Conservation (phyloP, 306 rosid genomes). For the Chamaecrista fasciculata region DNA sequence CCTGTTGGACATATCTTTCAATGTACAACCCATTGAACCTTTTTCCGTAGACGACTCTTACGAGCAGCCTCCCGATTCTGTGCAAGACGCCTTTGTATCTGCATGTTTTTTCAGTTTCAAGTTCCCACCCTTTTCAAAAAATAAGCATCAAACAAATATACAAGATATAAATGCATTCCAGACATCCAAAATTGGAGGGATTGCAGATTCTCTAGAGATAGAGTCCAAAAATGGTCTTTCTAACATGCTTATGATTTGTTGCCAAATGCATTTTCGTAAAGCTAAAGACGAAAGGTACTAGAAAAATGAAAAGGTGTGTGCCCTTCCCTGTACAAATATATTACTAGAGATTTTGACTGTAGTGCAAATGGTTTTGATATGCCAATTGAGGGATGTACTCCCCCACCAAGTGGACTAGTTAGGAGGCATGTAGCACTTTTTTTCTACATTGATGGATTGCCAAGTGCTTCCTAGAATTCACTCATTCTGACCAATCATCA, state of each 20-base stretch:
- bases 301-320: background rate
- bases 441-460: background rate
- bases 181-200: background rate
- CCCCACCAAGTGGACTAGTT: background rate
- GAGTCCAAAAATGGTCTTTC: background rate
- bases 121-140: background rate
- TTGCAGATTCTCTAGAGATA: constrained; percentile 2
- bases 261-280: background rate
- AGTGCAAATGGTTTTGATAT: background rate
- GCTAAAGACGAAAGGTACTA: background rate
- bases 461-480: background rate
- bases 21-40: constrained; percentile 56
- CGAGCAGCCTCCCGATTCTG: constrained; percentile 99
- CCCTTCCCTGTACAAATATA: background rate
- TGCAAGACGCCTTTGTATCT: constrained; percentile 94
- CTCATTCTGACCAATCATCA: background rate
- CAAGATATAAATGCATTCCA: background rate
- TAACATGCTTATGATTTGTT: background rate
- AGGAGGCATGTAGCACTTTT: background rate
- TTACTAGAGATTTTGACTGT: background rate
- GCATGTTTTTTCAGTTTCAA: constrained; percentile 32
- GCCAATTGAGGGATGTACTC: background rate
- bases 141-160: background rate
- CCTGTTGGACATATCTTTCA: constrained; percentile 15
- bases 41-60: constrained; percentile 90